Evolutionary conservation across 2,329 filamentous ascomycete genomes (phyloP), one percentile per base, ranked within the genome.

Genomic region (Colletotrichum phormii): DNA sequence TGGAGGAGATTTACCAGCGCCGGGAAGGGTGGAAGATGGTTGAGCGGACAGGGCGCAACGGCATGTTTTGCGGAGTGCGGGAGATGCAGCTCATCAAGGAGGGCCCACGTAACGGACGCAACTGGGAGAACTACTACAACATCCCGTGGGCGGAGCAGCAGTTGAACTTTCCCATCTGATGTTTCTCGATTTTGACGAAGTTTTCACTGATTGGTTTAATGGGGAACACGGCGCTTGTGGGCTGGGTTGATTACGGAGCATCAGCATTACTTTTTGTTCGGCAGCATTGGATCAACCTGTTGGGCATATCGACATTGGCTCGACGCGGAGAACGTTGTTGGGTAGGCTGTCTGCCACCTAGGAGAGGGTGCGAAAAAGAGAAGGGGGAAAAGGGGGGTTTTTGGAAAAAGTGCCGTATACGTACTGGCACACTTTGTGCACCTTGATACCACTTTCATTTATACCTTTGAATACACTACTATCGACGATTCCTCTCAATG

Each of bases 61-160:
- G 88, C 33, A 83, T 88, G 71, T 90, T 88, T 77, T 91, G 90
- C 77, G 88, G 87, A 8, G 84, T 86, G 4, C 81, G 87, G 33
- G 86, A 87, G 76, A 82, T 91, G 78, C 84, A 84, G 75, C 75
- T 82, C 12, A 76, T 85, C 37, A 74, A 73, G 33, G 67, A 71
- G 62, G 58, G 57, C n/a, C 71, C 67, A 26, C 67, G 68, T 4
- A 54, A 67, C 24, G 71, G 68, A 12, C 70, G 68, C 49, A 71
- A 73, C 57, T 71, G 71, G 71, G 67, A 73, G 71, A 73, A 73
- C n/a, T n/a, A 58, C 46, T 67, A 31, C 22, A 51, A 57, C 58
- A 73, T 73, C 7, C 68, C 71, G 8, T 67, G 71, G 71, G 33
- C 49, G 6, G 15, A 72, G 51, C 71, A 73, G 51, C 42, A 57